Base-by-base conservation (phyloP, 768 basidiomycete species). In the Tulasnella sp. region DNA sequence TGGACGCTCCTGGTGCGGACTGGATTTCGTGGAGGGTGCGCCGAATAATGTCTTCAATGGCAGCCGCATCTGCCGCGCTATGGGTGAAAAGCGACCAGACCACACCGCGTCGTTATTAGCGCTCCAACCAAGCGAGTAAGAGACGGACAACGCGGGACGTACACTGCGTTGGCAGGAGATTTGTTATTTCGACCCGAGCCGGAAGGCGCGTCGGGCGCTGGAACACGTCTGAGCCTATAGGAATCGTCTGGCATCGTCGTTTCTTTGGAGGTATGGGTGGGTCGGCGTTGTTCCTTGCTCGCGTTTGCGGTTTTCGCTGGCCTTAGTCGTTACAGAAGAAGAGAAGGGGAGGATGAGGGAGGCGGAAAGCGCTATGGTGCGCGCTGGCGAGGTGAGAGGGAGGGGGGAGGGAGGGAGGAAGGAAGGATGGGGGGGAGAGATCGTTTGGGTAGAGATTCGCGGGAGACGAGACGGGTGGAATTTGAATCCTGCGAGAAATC, bases 31-130 rank as follows among this genome's bases (percentile, higher is more conserved):
- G 39, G 27, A 76, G 12, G 44, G 75, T 62, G 31, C 75, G 56
- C 75, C 77, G 58, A 40, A 78, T 72, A 40, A 78, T 78, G 39
- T 78, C 77, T 40, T 78, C 77, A 34, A 78, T 71, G 77, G 40
- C 40, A 19, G 56, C 58, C 7, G 77, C 71, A 56, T 78, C 77
- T 24, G 77, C 77, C 38, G 58, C 77, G 36, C 77, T 78, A 75
- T 24, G 52, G 6, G 10, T 8, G 36, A 36, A 36, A 9, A 34
- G 14, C 5, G 12, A 14, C 14, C 6, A 52, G 24, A 52, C n/a
- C 19, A 27, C 58, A 12, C 1, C 31, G 31, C 3, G 12, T 14
- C 44, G 7, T 68, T 18, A 68, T 31, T 19, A 27, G 31, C 34
- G 2, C 27, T 3, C 62, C 24, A 6, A 36, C 12, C 12, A 27